Base-by-base conservation (phyloP, 1,284 basidiomycete genomes). In the Dichomitus squalens region DNA sequence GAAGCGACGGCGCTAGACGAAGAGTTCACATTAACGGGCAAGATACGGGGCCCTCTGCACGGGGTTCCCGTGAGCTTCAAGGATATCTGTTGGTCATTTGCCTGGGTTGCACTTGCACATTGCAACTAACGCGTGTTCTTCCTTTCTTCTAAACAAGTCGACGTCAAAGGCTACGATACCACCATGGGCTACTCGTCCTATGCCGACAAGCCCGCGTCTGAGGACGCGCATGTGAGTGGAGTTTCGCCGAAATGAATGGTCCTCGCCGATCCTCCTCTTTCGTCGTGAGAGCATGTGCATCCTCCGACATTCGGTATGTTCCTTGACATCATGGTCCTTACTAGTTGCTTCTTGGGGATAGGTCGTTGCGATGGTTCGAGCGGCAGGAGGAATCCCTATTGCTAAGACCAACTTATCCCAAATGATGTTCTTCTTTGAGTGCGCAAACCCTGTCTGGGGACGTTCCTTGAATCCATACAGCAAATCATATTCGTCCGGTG, bases 341-440 rank as follows among this genome's bases (percentile, higher is more conserved):
- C n/a, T n/a, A n/a, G n/a, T 27, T 31, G 9, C 44, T 20, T 29
- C 20, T 18, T 47, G 20, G n/a, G 29, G n/a, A 47, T 33, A 81
- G 70, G 46, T 84, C 25, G 82, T 83, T 27, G 68, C 69, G 38
- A 71, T 80, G 25, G 69, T 81, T 33, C 76, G 79, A 34, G 65
- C 71, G 4, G 79, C 76, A 7, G 86, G 86, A 4, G 86, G 79
- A 0, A 78, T 87, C 29, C 76, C 81, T 3, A 80, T 89, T 57
- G 81, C 78, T 68, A 90, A 91, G 70, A 91, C 87, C 18, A 95
- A 95, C 69, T 79, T 90, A 16, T 83, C 86, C 2, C 89, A 95
- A 73, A 93, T 92, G 0, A 85, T 96, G 80, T 83, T 95, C 57
- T 83, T 89, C 2, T 95, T 94, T 65, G 94, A 96, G 72, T 93